A percentile compares a stretch with the other conserved stretches of the same genome.
These are phyloP conservation scores for Colletotrichum agaves DNA, from an alignment of 2,329 filamentous ascomycete genomes.

Conservation along the genomic window DNA sequence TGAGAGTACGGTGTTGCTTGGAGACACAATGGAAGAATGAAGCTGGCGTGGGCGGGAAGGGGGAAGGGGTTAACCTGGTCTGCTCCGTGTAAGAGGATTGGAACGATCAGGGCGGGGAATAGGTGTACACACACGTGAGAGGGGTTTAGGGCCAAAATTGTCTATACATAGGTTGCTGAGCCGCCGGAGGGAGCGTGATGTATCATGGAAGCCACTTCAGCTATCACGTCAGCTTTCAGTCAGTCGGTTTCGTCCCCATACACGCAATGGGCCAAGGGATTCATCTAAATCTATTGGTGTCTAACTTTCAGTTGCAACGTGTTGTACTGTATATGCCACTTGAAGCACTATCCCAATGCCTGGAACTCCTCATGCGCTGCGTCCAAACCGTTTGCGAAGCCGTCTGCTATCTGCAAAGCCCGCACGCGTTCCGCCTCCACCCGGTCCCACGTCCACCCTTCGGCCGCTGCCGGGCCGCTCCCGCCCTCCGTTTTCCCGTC, in stretches of 20 bases:
- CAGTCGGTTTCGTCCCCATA: slow-evolving; percentile 1
- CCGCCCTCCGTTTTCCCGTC: background rate
- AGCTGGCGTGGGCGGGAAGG: background rate
- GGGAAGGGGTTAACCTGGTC: background rate
- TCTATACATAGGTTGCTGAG: background rate
- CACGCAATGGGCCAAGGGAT: background rate
- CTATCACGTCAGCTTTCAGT: slow-evolving; percentile 21
- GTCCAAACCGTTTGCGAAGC: slow-evolving; percentile 23
- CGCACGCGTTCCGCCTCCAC: slow-evolving; percentile 27
- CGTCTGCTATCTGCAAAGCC: slow-evolving; percentile 15
- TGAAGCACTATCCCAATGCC: slow-evolving; percentile 2
- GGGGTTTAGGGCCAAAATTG: background rate
- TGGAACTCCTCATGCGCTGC: slow-evolving; percentile 25
- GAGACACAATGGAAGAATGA: background rate
- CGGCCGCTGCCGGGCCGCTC: background rate
- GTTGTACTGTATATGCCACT: background rate
- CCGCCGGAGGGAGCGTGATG: background rate
- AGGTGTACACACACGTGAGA: slow-evolving; percentile 13
- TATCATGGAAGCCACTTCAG: background rate
- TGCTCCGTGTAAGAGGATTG: slow-evolving; percentile 16
- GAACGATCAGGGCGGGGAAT: background rate
- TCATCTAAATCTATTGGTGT: background rate
- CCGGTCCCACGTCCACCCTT: slow-evolving; percentile 23
- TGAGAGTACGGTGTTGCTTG: background rate
- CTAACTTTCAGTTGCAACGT: background rate